Evolutionary conservation across 106 monocot species (phyloP).

Genomic region (Allium fistulosum): DNA sequence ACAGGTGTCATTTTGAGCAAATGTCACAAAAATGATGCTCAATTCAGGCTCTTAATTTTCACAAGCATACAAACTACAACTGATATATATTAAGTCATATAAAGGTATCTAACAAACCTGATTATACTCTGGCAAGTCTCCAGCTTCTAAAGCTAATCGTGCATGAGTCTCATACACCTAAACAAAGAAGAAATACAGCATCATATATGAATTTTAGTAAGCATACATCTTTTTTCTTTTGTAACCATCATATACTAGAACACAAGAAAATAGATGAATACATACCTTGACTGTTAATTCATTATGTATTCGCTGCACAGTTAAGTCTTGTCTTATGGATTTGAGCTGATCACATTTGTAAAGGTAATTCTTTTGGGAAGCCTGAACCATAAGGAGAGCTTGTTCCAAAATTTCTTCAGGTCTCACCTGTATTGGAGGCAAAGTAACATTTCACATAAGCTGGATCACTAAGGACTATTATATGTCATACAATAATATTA

Average conservation of each 20-base stretch:
- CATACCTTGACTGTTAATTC: slow-evolving; percentile 81
- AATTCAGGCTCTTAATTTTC: too few species aligned
- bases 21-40: too few species aligned
- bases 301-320: slow-evolving; percentile 89
- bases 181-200: slow-evolving; percentile 4
- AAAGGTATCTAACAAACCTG: slow-evolving; percentile 43
- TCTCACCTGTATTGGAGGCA: slow-evolving; percentile 56
- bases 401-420: slow-evolving; percentile 87
- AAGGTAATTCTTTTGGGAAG: slow-evolving; percentile 73
- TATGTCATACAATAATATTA: too few species aligned
- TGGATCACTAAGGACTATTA: too few species aligned
- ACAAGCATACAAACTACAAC: too few species aligned
- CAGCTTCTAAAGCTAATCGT: slow-evolving; percentile 71
- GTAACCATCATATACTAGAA: neutral
- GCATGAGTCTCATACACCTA: slow-evolving; percentile 99
- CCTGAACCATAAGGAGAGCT: slow-evolving; percentile 79
- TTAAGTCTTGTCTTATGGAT: slow-evolving; percentile 93
- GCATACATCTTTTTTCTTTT: neutral
- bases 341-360: slow-evolving; percentile 98
- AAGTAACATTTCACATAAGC: too few species aligned
- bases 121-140: slow-evolving; percentile 88
- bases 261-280: neutral
- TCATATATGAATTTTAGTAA: neutral
- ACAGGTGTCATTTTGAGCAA: too few species aligned
- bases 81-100: too few species aligned